Base-by-base conservation (phyloP, 352 stramenopile genomes). In the Halophytophthora batemanensis region DNA sequence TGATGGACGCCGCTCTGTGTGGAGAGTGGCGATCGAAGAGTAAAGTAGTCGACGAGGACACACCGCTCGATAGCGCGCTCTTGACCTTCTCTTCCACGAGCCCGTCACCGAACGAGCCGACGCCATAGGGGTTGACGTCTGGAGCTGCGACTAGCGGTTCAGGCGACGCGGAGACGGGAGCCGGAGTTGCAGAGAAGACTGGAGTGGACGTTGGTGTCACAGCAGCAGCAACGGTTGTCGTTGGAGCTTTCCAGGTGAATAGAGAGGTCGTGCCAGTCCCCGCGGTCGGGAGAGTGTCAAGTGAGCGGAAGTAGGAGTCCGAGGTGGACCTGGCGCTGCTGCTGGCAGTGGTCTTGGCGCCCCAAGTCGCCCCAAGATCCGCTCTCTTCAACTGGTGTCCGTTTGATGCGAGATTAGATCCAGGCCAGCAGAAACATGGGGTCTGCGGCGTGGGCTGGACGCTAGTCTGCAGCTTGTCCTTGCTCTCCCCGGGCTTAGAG, bases 1-100 rank as follows among this genome's bases (percentile, higher is more conserved):
- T 23, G 8, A 21, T 43, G 5, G 35, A 37, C 6, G 23, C 59
- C 15, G 35, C 18, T 15, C 39, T 21, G 37, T 11, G 19, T 12
- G 36, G 14, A 35, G 31, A 45, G 19, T 19, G 22, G 17, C 22
- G n/a, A 17, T 53, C 39, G 35, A 72, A 45, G 22, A 50, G 19
- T 18, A 48, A 49, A 14, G 45, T 59, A 19, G 58, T 28, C 11
- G 39, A 23, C 38, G 33, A 49, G 19, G 50, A 42, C 12, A 46
- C 45, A 13, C 33, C 31, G 34, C 54, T 66, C 19, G 44, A 52
- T 38, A 82, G 59, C 11, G 69, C 74, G 14, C 62, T 59, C 34
- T 83, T 67, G 31, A 83, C 66, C n/a, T 69, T 71, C 31, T 81
- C 56, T 36, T 90, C 77, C 6, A 90, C 53, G 2, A 82, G 54